Evolutionary conservation across 257 asterid genomes (phyloP).

Genomic region (Craterostigma plantagineum): DNA sequence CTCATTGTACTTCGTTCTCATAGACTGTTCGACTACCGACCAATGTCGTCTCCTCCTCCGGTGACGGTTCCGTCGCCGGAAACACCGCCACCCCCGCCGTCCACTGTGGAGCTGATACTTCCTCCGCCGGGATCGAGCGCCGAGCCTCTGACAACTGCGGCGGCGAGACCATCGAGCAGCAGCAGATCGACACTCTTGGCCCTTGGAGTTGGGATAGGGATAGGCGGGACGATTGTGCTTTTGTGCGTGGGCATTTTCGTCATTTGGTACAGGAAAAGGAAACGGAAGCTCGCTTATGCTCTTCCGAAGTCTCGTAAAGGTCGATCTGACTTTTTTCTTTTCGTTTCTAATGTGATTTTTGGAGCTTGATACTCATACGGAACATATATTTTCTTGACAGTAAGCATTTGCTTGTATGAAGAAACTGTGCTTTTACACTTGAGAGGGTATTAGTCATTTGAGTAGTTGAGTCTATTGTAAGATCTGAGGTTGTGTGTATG

Average conservation of each 20-base stretch:
- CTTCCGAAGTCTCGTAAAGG: constrained; percentile 10
- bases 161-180: constrained; percentile 9
- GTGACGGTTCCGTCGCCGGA: constrained; percentile 12
- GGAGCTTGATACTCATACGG: too few relatives aligned
- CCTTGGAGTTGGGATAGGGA: constrained; percentile 72
- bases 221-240: constrained; percentile 64
- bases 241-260: constrained; percentile 44
- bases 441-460: too few relatives aligned
- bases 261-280: constrained; percentile 57
- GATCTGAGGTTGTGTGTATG: too few relatives aligned
- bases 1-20: constrained; percentile 7
- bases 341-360: not conserved
- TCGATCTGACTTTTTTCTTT: too few relatives aligned
- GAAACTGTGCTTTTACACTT: too few relatives aligned
- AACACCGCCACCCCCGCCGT: constrained; percentile 13
- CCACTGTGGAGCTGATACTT: too few relatives aligned
- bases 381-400: too few relatives aligned
- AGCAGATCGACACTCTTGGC: constrained; percentile 34
- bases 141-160: constrained; percentile 10
- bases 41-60: constrained; percentile 24
- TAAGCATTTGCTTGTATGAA: too few relatives aligned
- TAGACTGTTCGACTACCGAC: not conserved
- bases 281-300: constrained; percentile 25
- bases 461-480: too few relatives aligned
- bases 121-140: too few relatives aligned